Conservation (phyloP, 768 basidiomycete genomes). For the Termitomyces heimii region DNA sequence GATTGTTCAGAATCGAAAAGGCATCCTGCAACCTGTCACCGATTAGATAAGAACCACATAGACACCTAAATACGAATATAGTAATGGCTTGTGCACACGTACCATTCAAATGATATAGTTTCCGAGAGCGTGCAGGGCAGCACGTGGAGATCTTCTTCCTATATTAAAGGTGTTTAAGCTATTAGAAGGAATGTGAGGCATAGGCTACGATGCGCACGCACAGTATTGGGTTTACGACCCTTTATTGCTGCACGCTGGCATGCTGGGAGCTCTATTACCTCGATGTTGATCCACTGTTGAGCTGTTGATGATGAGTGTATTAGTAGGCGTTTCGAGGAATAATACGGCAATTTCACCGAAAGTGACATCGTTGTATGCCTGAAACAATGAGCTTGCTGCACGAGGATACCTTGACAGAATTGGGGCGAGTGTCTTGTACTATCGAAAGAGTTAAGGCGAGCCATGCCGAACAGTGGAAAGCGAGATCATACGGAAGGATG, state of each 20-base stretch:
- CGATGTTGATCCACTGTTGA: constrained; percentile 66
- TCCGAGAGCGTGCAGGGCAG: constrained; percentile 69
- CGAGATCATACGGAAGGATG: constrained; percentile 19
- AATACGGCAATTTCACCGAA: constrained; percentile 35
- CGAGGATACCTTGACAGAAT: constrained; percentile 57
- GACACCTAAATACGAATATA: not conserved
- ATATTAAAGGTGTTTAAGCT: not conserved
- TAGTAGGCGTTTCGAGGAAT: not conserved
- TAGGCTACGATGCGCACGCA: constrained; percentile 21
- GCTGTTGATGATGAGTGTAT: constrained; percentile 30
- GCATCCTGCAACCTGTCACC: constrained; percentile 49
- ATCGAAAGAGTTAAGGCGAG: not conserved
- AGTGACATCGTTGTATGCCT: constrained; percentile 70
- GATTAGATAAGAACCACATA: not conserved
- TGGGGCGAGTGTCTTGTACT: constrained; percentile 44
- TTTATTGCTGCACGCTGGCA: constrained; percentile 53
- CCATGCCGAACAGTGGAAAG: not conserved
- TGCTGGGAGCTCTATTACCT: constrained; percentile 52
- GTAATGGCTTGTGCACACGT: constrained; percentile 10
- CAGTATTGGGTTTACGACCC: constrained; percentile 50
- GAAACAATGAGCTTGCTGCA: constrained; percentile 57
- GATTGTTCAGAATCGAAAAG: constrained; percentile 43
- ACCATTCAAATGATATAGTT: constrained; percentile 60
- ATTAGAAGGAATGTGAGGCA: not conserved
- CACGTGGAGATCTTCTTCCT: constrained; percentile 44